Evolutionary conservation across 1,284 basidiomycete species (phyloP).

Genomic region (Moesziomyces aphidis): DNA sequence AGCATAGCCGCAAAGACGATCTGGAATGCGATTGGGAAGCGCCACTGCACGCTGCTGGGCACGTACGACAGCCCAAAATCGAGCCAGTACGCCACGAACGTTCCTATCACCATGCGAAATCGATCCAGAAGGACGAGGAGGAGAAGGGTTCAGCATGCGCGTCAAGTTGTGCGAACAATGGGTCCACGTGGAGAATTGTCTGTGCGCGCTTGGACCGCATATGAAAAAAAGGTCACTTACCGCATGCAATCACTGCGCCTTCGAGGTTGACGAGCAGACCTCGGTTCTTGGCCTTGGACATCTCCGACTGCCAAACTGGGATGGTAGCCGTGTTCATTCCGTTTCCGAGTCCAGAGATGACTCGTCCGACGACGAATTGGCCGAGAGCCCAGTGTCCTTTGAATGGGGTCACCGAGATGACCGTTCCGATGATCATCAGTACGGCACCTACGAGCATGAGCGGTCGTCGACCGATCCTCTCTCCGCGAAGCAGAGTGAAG

Average conservation of each 20-base stretch:
- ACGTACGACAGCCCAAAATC: conserved; percentile 56
- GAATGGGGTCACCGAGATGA: conserved; percentile 21
- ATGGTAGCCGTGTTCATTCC: conserved; percentile 62
- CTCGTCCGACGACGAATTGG: conserved; percentile 51
- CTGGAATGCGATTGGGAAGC: conserved; percentile 60
- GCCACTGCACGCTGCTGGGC: conserved; percentile 37
- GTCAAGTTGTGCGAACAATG: too few species aligned
- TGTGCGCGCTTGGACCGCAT: too few species aligned
- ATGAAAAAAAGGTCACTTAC: too few species aligned
- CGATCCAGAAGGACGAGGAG: too few species aligned
- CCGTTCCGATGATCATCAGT: conserved; percentile 37
- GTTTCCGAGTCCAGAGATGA: conserved; percentile 58
- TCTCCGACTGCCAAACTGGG: conserved; percentile 59
- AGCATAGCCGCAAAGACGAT: conserved; percentile 71
- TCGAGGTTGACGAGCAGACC: conserved; percentile 58
- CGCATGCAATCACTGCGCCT: conserved; percentile 35
- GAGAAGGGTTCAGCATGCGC: too few species aligned
- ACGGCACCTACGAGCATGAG: conserved; percentile 15
- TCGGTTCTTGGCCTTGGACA: conserved; percentile 46
- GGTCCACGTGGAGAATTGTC: too few species aligned
- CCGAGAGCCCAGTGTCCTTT: conserved; percentile 55
- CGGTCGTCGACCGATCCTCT: conserved; percentile 18
- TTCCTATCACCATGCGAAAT: conserved; percentile 5
- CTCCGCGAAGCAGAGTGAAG: conserved; percentile 15
- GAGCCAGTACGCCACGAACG: conserved; percentile 55